Conservation (phyloP, 148 eudicot species). For the Amaranthus cruentus region DNA sequence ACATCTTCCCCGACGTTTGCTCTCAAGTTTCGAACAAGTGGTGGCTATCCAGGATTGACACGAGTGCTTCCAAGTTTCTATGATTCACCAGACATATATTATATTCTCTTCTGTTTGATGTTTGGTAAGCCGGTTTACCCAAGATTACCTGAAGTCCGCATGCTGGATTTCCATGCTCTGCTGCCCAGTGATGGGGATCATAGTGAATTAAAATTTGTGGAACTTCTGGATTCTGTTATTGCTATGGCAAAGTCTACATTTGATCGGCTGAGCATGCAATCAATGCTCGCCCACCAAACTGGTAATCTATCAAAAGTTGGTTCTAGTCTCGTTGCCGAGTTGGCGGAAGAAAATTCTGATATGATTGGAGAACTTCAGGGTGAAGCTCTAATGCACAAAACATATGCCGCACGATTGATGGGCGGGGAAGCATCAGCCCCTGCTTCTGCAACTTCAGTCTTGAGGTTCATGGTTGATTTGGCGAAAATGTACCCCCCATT, state of each 20-base stretch:
- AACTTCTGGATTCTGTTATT: conserved; percentile 82
- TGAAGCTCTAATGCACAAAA: conserved; percentile 96
- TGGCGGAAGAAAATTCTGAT: conserved; percentile 73
- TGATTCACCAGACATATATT: conserved; percentile 97
- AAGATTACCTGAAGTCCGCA: conserved; percentile 94
- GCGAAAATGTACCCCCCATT: conserved; percentile 89
- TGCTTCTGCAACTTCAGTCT: conserved; percentile 91
- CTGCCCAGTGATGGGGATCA: conserved; percentile 82
- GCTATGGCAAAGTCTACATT: conserved; percentile 93
- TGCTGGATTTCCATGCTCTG: conserved; percentile 95
- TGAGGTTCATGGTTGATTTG: conserved; percentile 96
- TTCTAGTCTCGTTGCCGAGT: conserved; percentile 80
- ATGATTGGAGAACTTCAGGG: conserved; percentile 98
- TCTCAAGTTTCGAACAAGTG: conserved; percentile 80
- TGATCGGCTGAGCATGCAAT: conserved; percentile 75
- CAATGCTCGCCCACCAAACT: conserved; percentile 73
- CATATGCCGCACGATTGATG: conserved; percentile 97
- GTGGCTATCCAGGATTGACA: conserved; percentile 85
- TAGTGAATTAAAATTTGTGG: conserved; percentile 71
- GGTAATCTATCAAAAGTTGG: conserved; percentile 84
- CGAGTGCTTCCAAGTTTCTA: conserved; percentile 88
- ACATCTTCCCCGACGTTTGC: conserved; percentile 91
- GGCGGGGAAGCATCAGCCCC: conserved; percentile 99
- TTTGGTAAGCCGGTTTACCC: conserved; percentile 97
- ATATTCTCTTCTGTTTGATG: conserved; percentile 90